phyloP scores from a whole-genome alignment of 179 eudicot species.

The Beta lomatogona region DNA sequence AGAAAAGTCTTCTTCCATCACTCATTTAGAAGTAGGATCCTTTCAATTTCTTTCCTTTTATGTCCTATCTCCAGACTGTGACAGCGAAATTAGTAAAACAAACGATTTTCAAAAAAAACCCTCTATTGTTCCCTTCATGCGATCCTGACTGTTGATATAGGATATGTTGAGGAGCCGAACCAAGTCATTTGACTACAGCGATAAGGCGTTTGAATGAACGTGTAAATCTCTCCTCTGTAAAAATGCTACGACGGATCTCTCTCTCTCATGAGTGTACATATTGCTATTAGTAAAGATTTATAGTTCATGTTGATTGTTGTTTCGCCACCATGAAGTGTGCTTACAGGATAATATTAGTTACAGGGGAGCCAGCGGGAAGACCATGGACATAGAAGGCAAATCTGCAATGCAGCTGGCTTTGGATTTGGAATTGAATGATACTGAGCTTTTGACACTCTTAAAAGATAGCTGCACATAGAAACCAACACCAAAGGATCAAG shows the following conservation, averaged over 20 bases:
- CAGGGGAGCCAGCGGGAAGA: slow-evolving; percentile 76
- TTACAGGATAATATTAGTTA: background rate
- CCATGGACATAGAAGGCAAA: slow-evolving; percentile 61
- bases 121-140: no score
- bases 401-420: slow-evolving; percentile 56
- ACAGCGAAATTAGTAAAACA: no score
- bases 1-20: background rate
- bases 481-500: slow-evolving; percentile 3
- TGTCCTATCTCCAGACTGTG: no score
- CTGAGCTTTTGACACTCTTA: slow-evolving; percentile 62
- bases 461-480: slow-evolving; percentile 49
- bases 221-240: background rate
- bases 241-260: background rate
- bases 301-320: background rate
- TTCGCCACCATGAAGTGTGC: background rate
- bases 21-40: no score
- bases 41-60: no score
- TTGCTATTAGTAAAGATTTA: background rate
- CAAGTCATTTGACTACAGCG: no score
- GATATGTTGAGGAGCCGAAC: no score
- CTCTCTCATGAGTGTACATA: no score
- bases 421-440: slow-evolving; percentile 52
- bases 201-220: background rate
- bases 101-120: no score
- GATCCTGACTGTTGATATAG: no score